Percentiles rank a stretch among this genome's conserved stretches.
Conservation (phyloP, 2,329 filamentous ascomycete genomes). For the Dothideomycetes sp. region DNA sequence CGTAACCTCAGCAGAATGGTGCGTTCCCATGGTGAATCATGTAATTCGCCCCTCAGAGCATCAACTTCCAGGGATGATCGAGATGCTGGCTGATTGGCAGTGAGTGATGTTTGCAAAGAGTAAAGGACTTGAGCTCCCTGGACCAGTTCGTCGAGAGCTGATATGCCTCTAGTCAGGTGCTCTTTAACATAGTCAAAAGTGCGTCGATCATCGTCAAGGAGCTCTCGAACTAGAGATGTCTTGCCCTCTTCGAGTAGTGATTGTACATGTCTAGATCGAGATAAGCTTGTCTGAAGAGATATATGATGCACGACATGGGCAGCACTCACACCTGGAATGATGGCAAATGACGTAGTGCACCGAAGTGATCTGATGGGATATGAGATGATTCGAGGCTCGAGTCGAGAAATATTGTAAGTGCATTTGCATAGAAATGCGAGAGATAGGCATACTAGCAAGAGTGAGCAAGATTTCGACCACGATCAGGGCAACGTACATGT, state of each 20-base stretch:
- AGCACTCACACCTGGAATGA: slow-evolving; percentile 44
- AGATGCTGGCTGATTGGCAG: slow-evolving; percentile 23
- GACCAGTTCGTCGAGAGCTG: slow-evolving; percentile 29
- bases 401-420: slow-evolving; percentile 53
- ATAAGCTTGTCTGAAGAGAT: neutral
- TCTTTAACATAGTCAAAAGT: slow-evolving; percentile 36
- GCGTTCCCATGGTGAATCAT: slow-evolving; percentile 38
- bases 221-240: slow-evolving; percentile 31
- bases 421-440: slow-evolving; percentile 75
- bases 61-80: slow-evolving; percentile 48
- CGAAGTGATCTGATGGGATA: slow-evolving; percentile 50
- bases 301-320: neutral
- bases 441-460: slow-evolving; percentile 62
- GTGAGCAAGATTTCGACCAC: slow-evolving; percentile 14
- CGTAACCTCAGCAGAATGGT: slow-evolving; percentile 48
- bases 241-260: slow-evolving; percentile 24
- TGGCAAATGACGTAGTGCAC: slow-evolving; percentile 55
- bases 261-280: slow-evolving; percentile 18
- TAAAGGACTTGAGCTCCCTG: slow-evolving; percentile 23
- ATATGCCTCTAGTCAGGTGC: slow-evolving; percentile 12
- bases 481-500: no score
- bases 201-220: slow-evolving; percentile 50
- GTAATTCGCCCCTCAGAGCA: slow-evolving; percentile 46
- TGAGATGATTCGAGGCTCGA: slow-evolving; percentile 21
- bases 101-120: slow-evolving; percentile 25